phyloP scores from a whole-genome alignment of 2,329 filamentous ascomycete species.

The Pyrenochaeta sp. region DNA sequence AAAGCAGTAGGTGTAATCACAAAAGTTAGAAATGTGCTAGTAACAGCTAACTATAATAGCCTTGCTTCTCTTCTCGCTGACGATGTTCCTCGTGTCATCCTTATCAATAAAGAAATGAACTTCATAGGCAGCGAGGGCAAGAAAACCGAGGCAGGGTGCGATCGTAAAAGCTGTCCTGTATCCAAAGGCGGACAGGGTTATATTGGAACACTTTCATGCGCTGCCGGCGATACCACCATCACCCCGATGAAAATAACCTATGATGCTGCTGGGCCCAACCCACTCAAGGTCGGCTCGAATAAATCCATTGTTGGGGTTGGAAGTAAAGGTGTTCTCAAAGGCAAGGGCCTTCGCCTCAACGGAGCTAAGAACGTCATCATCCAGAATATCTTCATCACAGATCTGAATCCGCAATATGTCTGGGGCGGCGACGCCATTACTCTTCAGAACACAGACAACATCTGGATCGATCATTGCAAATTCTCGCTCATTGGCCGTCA shows the following conservation, averaged over 20 bases:
- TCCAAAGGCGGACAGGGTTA: constrained; percentile 65
- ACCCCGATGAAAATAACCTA: constrained; percentile 31
- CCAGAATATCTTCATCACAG: constrained; percentile 50
- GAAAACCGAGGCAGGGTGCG: constrained; percentile 32
- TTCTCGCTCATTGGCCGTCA: constrained; percentile 23
- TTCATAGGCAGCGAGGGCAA: constrained; percentile 33
- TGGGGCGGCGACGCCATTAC: constrained; percentile 50
- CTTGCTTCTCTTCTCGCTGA: no score
- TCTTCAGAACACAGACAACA: constrained; percentile 33
- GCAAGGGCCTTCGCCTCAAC: constrained; percentile 17
- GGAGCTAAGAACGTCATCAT: constrained; percentile 44
- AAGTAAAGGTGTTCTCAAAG: constrained; percentile 44
- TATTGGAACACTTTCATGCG: no score
- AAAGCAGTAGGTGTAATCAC: constrained; percentile 26
- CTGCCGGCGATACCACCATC: constrained; percentile 60
- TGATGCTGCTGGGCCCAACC: constrained; percentile 32
- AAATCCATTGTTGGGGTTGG: constrained; percentile 53
- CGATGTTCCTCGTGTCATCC: constrained; percentile 44
- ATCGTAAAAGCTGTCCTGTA: constrained; percentile 54
- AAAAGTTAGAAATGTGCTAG: no score
- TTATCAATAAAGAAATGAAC: constrained; percentile 39
- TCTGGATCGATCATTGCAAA: constrained; percentile 45
- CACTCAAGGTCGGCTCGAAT: constrained; percentile 46
- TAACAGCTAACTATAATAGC: no score
- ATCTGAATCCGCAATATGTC: constrained; percentile 48